A percentile compares a stretch with the other conserved stretches of the same genome.
Evolutionary conservation across 305 asterid species (phyloP).

Genomic region (Solanum hybrid): DNA sequence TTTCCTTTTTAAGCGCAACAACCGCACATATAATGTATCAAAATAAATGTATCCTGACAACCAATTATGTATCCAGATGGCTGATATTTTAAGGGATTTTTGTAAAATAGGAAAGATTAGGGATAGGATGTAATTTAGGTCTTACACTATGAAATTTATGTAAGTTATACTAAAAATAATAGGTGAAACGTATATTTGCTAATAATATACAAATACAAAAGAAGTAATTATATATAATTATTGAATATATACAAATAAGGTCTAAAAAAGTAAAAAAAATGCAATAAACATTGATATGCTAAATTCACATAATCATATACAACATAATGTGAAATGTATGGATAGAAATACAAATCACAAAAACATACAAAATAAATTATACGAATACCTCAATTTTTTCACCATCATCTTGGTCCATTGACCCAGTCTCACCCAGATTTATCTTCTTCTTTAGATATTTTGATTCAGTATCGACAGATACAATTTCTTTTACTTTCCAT

Average conservation of each 20-base stretch:
- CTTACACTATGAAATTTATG: background rate
- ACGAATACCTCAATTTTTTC: background rate
- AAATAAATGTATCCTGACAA: background rate
- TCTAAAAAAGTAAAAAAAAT: too few species aligned
- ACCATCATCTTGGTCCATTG: background rate
- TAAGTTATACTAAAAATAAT: background rate
- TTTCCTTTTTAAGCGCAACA: background rate
- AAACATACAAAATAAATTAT: too few species aligned
- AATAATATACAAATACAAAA: background rate
- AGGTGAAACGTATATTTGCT: background rate
- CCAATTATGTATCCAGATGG: background rate
- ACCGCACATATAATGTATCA: too few species aligned
- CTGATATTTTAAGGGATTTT: too few species aligned
- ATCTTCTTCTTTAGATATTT: background rate
- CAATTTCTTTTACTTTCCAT: too few species aligned
- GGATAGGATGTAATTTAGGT: background rate
- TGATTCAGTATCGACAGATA: too few species aligned
- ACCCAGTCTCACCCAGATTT: background rate
- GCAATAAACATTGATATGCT: too few species aligned
- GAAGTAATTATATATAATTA: background rate
- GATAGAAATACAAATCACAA: background rate
- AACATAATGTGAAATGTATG: background rate
- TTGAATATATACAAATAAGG: background rate
- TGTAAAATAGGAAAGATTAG: background rate
- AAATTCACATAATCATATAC: background rate